Percentiles rank a stretch among this genome's conserved stretches.
Conservation (phyloP, 345 rosid species). For the Schrenkiella parvula region DNA sequence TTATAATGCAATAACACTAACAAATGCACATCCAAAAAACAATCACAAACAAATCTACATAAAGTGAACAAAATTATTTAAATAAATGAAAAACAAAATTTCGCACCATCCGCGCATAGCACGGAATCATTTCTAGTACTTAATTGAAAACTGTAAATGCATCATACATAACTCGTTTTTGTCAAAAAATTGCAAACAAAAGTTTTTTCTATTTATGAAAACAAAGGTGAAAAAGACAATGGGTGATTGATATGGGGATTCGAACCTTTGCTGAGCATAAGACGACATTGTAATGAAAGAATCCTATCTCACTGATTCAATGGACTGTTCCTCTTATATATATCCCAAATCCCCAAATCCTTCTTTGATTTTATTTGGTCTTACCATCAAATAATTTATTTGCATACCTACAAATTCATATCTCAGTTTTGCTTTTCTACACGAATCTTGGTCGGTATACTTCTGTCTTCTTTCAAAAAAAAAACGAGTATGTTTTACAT, state of each 20-base stretch:
- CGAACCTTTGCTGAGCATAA: conserved; percentile 23
- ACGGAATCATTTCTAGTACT: no score
- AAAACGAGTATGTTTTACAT: not conserved
- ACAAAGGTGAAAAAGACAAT: conserved; percentile 32
- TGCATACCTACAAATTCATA: conserved; percentile 31
- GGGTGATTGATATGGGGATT: conserved; percentile 26
- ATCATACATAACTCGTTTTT: not conserved
- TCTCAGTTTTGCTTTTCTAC: conserved; percentile 32
- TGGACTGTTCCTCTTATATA: conserved; percentile 26
- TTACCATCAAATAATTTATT: conserved; percentile 11
- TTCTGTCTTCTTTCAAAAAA: conserved; percentile 14
- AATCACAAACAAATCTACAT: no score
- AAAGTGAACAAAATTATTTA: no score
- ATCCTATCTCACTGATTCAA: conserved; percentile 29
- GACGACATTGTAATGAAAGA: conserved; percentile 24
- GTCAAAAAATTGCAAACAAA: not conserved
- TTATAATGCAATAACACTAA: no score
- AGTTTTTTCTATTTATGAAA: conserved; percentile 8
- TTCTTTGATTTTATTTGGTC: not conserved
- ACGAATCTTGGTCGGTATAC: conserved; percentile 36
- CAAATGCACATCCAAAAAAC: no score
- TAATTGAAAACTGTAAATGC: not conserved
- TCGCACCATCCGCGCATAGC: no score
- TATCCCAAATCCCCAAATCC: conserved; percentile 13
- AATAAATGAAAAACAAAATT: no score